phyloP scores from a whole-genome alignment of 2,329 filamentous ascomycete genomes.

The Xenoacremonium recifei region DNA sequence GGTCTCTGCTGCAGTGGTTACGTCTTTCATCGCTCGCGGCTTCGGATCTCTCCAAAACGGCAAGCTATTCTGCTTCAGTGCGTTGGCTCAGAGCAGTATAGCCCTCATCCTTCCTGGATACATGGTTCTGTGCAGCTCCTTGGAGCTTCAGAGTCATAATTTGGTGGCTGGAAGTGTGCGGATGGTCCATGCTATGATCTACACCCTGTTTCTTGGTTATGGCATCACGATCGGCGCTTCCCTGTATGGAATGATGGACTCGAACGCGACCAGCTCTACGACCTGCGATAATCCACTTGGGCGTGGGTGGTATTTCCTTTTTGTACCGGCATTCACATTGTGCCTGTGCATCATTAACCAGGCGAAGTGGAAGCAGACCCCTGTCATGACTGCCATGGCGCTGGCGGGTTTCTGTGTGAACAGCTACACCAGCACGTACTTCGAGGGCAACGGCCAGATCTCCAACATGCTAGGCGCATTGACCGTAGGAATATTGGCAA shows the following conservation, averaged over 20 bases:
- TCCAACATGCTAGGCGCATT: slow-evolving; percentile 77
- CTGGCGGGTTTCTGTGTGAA: slow-evolving; percentile 74
- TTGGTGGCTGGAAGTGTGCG: slow-evolving; percentile 71
- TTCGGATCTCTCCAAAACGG: slow-evolving; percentile 63
- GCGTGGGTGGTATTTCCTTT: slow-evolving; percentile 59
- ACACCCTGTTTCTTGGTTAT: slow-evolving; percentile 71
- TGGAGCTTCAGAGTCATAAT: slow-evolving; percentile 70
- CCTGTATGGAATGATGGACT: slow-evolving; percentile 63
- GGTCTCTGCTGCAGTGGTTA: slow-evolving; percentile 58
- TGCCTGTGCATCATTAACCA: slow-evolving; percentile 79
- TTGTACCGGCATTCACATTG: slow-evolving; percentile 72
- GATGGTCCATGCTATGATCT: slow-evolving; percentile 75
- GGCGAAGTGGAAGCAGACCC: slow-evolving; percentile 75
- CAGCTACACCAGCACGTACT: slow-evolving; percentile 66
- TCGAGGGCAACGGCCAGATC: slow-evolving; percentile 69
- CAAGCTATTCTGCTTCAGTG: slow-evolving; percentile 67
- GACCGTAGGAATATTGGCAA: slow-evolving; percentile 73
- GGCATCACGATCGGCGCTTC: slow-evolving; percentile 69
- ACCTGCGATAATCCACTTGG: slow-evolving; percentile 45
- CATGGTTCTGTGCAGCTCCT: slow-evolving; percentile 44
- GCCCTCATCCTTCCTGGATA: slow-evolving; percentile 69
- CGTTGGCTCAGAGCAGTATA: slow-evolving; percentile 70
- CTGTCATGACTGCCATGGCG: slow-evolving; percentile 73
- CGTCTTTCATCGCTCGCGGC: slow-evolving; percentile 67
- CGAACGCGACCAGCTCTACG: slow-evolving; percentile 45